phyloP scores from a whole-genome alignment of 345 rosid genomes.

The Lepidium africanum region DNA sequence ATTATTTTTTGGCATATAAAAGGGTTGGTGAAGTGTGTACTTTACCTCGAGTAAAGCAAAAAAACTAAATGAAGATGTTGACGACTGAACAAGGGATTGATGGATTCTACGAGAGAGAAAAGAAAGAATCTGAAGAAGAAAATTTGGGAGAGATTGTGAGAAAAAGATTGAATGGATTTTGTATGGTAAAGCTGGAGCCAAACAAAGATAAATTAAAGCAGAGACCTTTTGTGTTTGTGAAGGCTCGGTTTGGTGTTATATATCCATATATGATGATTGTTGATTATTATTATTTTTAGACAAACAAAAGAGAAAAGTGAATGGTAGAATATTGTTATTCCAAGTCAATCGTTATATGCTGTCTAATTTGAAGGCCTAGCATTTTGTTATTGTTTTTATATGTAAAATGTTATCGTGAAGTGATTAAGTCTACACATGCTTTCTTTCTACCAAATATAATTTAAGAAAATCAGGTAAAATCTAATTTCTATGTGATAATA shows the following conservation, averaged over 20 bases:
- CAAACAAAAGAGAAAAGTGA: not conserved
- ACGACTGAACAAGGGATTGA: conserved; percentile 27
- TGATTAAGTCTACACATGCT: no score
- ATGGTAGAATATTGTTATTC: conserved; percentile 2
- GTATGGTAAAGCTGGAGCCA: conserved; percentile 12
- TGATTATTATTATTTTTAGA: not conserved
- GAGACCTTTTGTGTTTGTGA: conserved; percentile 29
- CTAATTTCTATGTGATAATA: no score
- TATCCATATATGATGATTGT: not conserved
- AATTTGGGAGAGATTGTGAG: not conserved
- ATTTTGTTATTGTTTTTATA: not conserved
- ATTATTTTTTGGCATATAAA: not conserved
- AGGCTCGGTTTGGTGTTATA: conserved; percentile 6
- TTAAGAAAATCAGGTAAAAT: no score
- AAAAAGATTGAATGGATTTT: not conserved
- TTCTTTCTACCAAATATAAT: no score
- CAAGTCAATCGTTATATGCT: conserved; percentile 7
- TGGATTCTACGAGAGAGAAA: conserved; percentile 16
- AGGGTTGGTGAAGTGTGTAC: conserved; percentile 1
- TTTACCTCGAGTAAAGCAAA: conserved; percentile 20
- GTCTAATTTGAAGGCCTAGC: not conserved
- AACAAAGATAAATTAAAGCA: conserved; percentile 6
- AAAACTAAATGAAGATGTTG: conserved; percentile 7
- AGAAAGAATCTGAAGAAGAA: conserved; percentile 16
- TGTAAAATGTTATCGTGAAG: no score